Evolutionary conservation across 345 rosid genomes (phyloP).

Genomic region (Erucastrum elatum): DNA sequence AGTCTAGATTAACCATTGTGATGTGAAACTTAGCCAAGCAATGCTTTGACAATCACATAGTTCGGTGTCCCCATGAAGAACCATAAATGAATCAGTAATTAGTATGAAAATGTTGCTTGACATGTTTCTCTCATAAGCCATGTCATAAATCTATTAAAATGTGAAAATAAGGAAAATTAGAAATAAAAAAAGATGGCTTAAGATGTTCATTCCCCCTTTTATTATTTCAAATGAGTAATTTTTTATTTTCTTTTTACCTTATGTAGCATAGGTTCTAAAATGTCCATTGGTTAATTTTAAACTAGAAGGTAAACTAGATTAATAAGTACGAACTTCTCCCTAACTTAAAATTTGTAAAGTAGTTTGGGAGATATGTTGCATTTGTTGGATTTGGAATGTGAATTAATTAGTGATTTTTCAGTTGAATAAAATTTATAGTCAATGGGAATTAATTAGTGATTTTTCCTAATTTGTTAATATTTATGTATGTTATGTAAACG

Average conservation of each 20-base stretch:
- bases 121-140: not conserved
- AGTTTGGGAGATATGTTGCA: not conserved
- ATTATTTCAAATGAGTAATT: not conserved
- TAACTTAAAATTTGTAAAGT: not conserved
- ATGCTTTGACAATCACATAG: slow-evolving; percentile 19
- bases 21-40: slow-evolving; percentile 31
- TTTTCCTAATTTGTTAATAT: not conserved
- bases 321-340: not conserved
- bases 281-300: not conserved
- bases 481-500: not conserved
- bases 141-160: not conserved
- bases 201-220: not conserved
- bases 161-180: not conserved
- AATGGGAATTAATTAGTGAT: not conserved
- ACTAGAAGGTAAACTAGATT: not conserved
- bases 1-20: slow-evolving; percentile 23
- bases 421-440: not conserved
- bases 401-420: not conserved
- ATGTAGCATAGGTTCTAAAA: not conserved
- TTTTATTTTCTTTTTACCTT: not conserved
- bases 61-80: slow-evolving; percentile 3
- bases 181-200: not conserved
- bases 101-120: slow-evolving; percentile 1
- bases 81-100: not conserved
- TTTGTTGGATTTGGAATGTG: not conserved